A percentile compares a stretch with the other conserved stretches of the same genome.
Conservation (phyloP, 1,284 basidiomycete genomes). For the Pyrrhoderma noxium region DNA sequence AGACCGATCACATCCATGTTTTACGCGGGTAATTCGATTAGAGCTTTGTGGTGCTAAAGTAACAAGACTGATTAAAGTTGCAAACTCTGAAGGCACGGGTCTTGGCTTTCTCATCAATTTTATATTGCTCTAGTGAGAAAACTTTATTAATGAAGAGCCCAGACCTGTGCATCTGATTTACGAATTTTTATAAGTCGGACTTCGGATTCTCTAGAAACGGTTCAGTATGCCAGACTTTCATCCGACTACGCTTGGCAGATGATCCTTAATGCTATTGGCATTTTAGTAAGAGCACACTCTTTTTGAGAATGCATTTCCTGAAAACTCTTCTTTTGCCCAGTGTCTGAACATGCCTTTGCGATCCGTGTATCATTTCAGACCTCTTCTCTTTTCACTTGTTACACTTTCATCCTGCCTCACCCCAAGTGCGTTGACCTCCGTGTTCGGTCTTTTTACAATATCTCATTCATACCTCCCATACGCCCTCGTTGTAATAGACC, state of each 20-base stretch:
- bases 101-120: constrained; percentile 67
- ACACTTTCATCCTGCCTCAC: constrained; percentile 65
- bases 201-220: constrained; percentile 54
- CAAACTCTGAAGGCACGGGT: constrained; percentile 39
- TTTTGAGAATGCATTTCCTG: not conserved
- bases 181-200: constrained; percentile 42
- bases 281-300: constrained; percentile 46
- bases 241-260: constrained; percentile 73
- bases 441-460: constrained; percentile 69
- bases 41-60: not conserved
- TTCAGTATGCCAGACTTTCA: constrained; percentile 51
- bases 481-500: constrained; percentile 64
- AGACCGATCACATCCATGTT: constrained; percentile 74
- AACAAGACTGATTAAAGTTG: not conserved
- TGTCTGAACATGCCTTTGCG: constrained; percentile 60
- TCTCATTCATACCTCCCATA: constrained; percentile 73
- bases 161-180: not conserved
- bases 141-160: not conserved
- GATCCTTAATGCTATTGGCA: constrained; percentile 44
- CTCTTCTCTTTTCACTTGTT: constrained; percentile 61
- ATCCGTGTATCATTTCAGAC: constrained; percentile 51
- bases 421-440: constrained; percentile 58
- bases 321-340: constrained; percentile 25
- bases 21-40: constrained; percentile 45
- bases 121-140: constrained; percentile 67